Evolutionary conservation across 306 rosid genomes (phyloP), one percentile per base, ranked within the genome.

Genomic region (Alnus glutinosa): DNA sequence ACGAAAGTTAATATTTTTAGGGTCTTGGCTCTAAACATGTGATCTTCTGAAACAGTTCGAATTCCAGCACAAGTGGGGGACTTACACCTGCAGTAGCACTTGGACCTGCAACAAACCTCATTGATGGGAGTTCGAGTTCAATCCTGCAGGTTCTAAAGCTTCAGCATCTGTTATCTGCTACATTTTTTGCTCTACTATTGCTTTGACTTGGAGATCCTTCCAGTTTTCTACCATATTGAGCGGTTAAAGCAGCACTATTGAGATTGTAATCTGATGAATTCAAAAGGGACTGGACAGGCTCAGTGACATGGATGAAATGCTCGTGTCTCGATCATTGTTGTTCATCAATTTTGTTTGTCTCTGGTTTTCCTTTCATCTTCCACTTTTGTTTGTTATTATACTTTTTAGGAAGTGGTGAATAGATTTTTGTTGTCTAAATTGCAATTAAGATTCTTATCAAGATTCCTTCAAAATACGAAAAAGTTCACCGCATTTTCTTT

Each of bases 1-100:
- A 55, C 30, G 8, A 58, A 42, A n/a, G 55, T 81, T 64, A 15
- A 58, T 50, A 7, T 23, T 30, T 18, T 48, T 28, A 34, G 72
- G 32, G 39, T 47, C 12, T 32, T 49, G 63, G 48, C 75, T 81
- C 46, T 79, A 79, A 78, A 32, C 30, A 5, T 77, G 71, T 10
- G 51, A 58, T 80, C 4, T 86, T 81, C 55, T 86, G 66, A 66
- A 76, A 71, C 93, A 92, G 98, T 79, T 85, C 93, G 12, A 89
- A 86, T 73, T 80, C 89, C 30, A 88, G 88, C 79, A 44, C 75
- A 19, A 79, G 64, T 0, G 81, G 84, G 36, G 89, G 85, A 77
- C 63, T 86, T 75, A 71, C 87, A 42, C 79, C 94, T 77, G 72
- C 90, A 34, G 49, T 84, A 2, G 87, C 91, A 28, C 2, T 84